Base-by-base conservation (phyloP, 2,329 filamentous ascomycete species). In the Bipolaris sorokiniana region DNA sequence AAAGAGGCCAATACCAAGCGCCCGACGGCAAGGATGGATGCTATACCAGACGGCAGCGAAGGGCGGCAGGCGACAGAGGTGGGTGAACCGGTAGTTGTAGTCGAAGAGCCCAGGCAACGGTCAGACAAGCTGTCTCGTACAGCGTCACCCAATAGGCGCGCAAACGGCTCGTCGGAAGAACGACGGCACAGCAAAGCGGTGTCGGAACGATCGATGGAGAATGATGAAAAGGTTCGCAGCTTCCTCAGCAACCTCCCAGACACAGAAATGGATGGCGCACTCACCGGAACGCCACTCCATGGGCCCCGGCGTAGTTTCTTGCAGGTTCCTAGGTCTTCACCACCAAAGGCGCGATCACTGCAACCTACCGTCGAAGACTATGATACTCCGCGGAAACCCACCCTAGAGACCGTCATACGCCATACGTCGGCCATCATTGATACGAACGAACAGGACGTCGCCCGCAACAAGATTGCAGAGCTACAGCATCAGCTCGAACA, bases 211-310 rank as follows among this genome's bases (percentile, higher is more conserved):
- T 76, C 74, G 10, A 76, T 76, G 71, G 70, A 71, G 58, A 70
- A 76, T 28, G 71, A 76, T 1, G 74, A 76, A 59, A 76, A 76
- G 53, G 74, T 76, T 18, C 67, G 73, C 44, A 75, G 72, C 51
- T 76, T 75, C 55, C 66, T 76, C 46, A 74, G 72, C 56, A 72
- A 73, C n/a, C 59, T 76, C 37, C 73, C 73, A 37, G 74, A 76
- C 51, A 69, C 71, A 1, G 72, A 74, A 31, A 62, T 74, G 61
- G 70, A 68, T 23, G 64, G 66, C 44, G 67, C 66, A 0, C 58
- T 69, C 18, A 61, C 64, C 0, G 69, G 68, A 10, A 72, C 71
- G 9, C 69, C 73, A 10, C 52, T 69, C 36, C 68, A 65, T 49
- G 44, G 61, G 6, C 62, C 65, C 22, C 67, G 67, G 48, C 62